These are phyloP conservation scores for Dryadomyces sulphureus DNA, from an alignment of 2,329 filamentous ascomycete genomes.

Conservation along the genomic window DNA sequence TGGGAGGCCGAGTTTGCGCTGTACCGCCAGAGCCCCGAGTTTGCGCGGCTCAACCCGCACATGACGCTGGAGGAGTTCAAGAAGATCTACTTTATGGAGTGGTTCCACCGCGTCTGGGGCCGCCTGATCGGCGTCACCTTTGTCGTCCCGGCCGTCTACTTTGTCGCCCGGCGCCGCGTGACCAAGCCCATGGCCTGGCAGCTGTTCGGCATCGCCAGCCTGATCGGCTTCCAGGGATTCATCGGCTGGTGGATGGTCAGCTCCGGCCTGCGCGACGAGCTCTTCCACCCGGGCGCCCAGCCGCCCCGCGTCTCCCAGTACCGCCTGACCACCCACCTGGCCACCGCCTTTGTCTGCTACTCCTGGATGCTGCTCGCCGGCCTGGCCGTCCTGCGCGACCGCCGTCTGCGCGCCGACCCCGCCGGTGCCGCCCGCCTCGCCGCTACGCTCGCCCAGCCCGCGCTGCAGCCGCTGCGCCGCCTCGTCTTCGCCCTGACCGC, in stretches of 20 bases:
- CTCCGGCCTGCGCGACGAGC: slow-evolving; percentile 85
- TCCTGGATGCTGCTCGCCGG: slow-evolving; percentile 87
- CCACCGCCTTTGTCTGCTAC: slow-evolving; percentile 84
- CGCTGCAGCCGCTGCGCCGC: slow-evolving; percentile 58
- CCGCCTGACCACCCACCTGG: slow-evolving; percentile 76
- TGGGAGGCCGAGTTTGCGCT: slow-evolving; percentile 92
- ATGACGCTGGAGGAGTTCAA: slow-evolving; percentile 95
- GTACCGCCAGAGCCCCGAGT: slow-evolving; percentile 87
- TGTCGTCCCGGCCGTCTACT: slow-evolving; percentile 75
- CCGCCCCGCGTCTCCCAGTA: slow-evolving; percentile 93
- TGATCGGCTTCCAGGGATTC: slow-evolving; percentile 90
- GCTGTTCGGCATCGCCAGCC: slow-evolving; percentile 65
- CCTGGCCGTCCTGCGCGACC: slow-evolving; percentile 66
- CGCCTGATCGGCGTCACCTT: slow-evolving; percentile 83
- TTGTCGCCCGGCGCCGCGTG: slow-evolving; percentile 67
- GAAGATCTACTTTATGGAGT: slow-evolving; percentile 99
- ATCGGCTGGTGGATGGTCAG: slow-evolving; percentile 99
- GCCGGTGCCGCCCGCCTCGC: slow-evolving; percentile 45
- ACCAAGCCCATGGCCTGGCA: slow-evolving; percentile 62
- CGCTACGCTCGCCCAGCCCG: slow-evolving; percentile 46
- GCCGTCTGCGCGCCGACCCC: slow-evolving; percentile 55
- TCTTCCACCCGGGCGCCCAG: slow-evolving; percentile 81
- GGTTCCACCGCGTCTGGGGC: slow-evolving; percentile 90
- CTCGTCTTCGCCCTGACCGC: slow-evolving; percentile 54
- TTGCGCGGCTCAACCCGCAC: slow-evolving; percentile 76